Evolutionary conservation across 345 rosid genomes (phyloP), one percentile per base, ranked within the genome.

Genomic region (Arabis alpina): DNA sequence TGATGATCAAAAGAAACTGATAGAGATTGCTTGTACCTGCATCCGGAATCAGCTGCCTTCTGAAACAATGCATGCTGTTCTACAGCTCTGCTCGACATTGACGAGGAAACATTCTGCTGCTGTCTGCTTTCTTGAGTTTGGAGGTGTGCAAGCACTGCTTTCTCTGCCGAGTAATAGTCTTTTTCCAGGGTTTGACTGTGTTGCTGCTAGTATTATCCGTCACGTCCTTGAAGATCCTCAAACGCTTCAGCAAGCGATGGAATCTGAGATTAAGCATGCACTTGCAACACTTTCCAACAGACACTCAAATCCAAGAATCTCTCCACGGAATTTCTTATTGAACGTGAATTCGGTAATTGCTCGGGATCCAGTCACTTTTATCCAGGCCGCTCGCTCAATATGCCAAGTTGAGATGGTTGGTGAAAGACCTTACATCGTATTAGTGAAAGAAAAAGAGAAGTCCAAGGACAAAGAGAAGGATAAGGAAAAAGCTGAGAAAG

Each of bases 161-260:
- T 87, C 96, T 14, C 74, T 93, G 77, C 98, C 97, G n/a, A 86
- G 87, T 25, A 82, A 81, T 73, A 79, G 98, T 77, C 95, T 93
- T 6, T 93, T 93, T 74, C 87, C 98, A 42, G 97, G 98, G 67
- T 93, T 88, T 80, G 98, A 93, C 80, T 81, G 74, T 81, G 76
- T 88, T 79, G 88, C 92, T 76, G 90, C 97, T 54, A 84, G 89
- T 66, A 88, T 93, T 23, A 83, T 90, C 78, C 89, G 96, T 45
- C 97, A 93, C 53, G 84, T 88, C 72, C 93, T 93, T 68, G 98
- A 93, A 77, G 98, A 93, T 85, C 92, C 98, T 30, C 93, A 87
- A 76, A 93, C 98, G 66, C 88, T 93, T 56, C 97, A 90, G 84
- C 98, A 86, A 77, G 96, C 97, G 42, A 93, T 93, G 98, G 97